These are phyloP conservation scores for Solanum aculeatissimum DNA, from an alignment of 305 asterid genomes.

Conservation along the genomic window DNA sequence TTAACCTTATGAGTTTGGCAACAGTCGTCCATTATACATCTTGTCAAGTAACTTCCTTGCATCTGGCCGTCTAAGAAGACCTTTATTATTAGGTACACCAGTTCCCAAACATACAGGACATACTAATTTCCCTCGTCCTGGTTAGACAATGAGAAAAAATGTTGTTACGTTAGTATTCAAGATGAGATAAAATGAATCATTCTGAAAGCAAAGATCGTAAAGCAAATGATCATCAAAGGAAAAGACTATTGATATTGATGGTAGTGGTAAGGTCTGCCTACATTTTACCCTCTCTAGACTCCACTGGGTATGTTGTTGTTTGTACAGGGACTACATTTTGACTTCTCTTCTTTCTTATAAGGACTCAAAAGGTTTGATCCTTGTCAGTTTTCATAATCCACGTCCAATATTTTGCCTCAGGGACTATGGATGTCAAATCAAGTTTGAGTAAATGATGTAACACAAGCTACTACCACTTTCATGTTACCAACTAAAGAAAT, in stretches of 20 bases:
- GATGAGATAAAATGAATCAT: background rate
- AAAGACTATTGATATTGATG: background rate
- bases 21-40: slow-evolving; percentile 86
- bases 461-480: background rate
- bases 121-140: slow-evolving; percentile 90
- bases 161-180: background rate
- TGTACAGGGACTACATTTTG: too few species aligned
- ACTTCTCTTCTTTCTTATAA: background rate
- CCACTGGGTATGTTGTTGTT: too few species aligned
- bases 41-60: slow-evolving; percentile 73
- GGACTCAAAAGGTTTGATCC: background rate
- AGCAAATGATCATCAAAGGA: background rate
- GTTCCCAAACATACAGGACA: slow-evolving; percentile 95
- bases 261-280: too few species aligned
- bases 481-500: background rate
- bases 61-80: slow-evolving; percentile 88
- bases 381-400: background rate
- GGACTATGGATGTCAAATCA: background rate
- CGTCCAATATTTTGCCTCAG: background rate
- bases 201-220: background rate
- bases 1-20: slow-evolving; percentile 61
- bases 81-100: slow-evolving; percentile 89
- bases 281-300: too few species aligned
- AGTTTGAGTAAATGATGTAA: background rate
- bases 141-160: background rate